Evolutionary conservation across 495 filamentous ascomycete species (phyloP).

Genomic region (Cercophora sp.): DNA sequence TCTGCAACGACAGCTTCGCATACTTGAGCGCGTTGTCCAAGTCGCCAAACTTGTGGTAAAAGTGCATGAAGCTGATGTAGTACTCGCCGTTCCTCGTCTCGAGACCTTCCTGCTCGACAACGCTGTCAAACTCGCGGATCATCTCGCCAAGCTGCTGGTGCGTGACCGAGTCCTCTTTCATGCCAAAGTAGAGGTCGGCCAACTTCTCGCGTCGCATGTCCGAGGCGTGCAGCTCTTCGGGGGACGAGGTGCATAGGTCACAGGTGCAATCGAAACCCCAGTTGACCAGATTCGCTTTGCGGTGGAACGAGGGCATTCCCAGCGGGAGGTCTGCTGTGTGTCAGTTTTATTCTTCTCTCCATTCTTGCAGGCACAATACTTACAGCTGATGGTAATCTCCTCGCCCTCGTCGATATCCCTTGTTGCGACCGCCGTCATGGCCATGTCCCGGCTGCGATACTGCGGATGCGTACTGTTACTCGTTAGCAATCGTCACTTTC

Average conservation of each 20-base stretch:
- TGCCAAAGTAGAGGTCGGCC: slow-evolving; percentile 22
- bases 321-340: slow-evolving; percentile 25
- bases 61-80: slow-evolving; percentile 29
- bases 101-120: slow-evolving; percentile 28
- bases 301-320: slow-evolving; percentile 27
- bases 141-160: slow-evolving; percentile 18
- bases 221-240: slow-evolving; percentile 18
- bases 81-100: slow-evolving; percentile 29
- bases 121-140: slow-evolving; percentile 24
- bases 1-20: slow-evolving; percentile 17
- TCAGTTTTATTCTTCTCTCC: too few relatives aligned
- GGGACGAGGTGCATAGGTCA: slow-evolving; percentile 24
- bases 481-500: background rate
- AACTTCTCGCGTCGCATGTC: slow-evolving; percentile 26
- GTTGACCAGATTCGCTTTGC: slow-evolving; percentile 21
- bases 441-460: slow-evolving; percentile 24
- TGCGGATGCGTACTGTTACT: slow-evolving; percentile 28
- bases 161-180: slow-evolving; percentile 17
- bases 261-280: slow-evolving; percentile 38
- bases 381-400: slow-evolving; percentile 38
- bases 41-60: slow-evolving; percentile 24
- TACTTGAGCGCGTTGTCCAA: slow-evolving; percentile 20
- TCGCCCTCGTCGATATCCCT: slow-evolving; percentile 32
- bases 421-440: slow-evolving; percentile 31
- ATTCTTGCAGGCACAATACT: too few relatives aligned